These are phyloP conservation scores for Rhytidhysteron rufulum DNA, from an alignment of 2,329 filamentous ascomycete species.

Conservation along the genomic window DNA sequence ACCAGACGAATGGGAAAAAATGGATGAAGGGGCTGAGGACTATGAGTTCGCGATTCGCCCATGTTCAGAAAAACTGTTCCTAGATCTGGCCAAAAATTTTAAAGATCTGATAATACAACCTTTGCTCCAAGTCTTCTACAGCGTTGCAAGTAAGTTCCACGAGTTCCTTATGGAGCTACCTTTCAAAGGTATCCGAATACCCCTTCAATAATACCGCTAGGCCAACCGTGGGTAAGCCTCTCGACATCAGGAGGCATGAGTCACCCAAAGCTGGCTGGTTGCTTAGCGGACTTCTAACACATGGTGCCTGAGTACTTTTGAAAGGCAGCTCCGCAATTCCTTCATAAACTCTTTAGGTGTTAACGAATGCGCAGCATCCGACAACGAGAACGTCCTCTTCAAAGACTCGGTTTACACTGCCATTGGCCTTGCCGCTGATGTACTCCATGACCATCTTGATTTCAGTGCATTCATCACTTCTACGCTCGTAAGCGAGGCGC, in stretches of 20 bases:
- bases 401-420: slow-evolving; percentile 96
- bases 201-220: no score
- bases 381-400: slow-evolving; percentile 68
- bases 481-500: slow-evolving; percentile 74
- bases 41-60: slow-evolving; percentile 92
- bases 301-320: no score
- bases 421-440: slow-evolving; percentile 77
- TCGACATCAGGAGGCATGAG: no score
- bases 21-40: slow-evolving; percentile 74
- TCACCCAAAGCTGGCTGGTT: no score
- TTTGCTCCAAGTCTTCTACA: slow-evolving; percentile 76
- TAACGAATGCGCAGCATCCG: slow-evolving; percentile 40
- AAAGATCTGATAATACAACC: slow-evolving; percentile 77
- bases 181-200: no score
- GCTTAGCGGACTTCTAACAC: no score
- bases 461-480: slow-evolving; percentile 76
- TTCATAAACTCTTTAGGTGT: slow-evolving; percentile 14
- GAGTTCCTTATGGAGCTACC: no score
- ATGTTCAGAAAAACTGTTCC: slow-evolving; percentile 89
- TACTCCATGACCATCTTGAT: slow-evolving; percentile 71
- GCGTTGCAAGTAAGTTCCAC: slow-evolving; percentile 59
- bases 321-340: slow-evolving; percentile 48
- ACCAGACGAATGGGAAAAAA: slow-evolving; percentile 91
- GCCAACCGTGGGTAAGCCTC: no score
- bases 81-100: slow-evolving; percentile 86